Percentiles rank a stretch among this genome's conserved stretches.
Evolutionary conservation across 306 rosid species (phyloP).

Genomic region (Abrus precatorius): DNA sequence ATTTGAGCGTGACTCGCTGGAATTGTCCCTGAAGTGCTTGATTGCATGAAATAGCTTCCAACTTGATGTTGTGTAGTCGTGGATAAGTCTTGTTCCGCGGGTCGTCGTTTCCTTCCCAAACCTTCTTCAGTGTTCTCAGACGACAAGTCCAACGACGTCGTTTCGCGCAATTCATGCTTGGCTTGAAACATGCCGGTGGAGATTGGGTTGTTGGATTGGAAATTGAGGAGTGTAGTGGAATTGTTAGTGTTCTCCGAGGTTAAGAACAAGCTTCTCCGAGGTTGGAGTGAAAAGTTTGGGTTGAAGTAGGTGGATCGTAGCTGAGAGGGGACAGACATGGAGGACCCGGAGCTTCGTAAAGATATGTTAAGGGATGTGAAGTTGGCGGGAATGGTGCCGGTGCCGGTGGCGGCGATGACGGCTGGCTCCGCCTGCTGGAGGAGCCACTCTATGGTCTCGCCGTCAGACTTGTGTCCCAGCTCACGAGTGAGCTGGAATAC

Average conservation of each 20-base stretch:
- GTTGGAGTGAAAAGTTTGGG: constrained; percentile 74
- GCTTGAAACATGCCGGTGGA: constrained; percentile 65
- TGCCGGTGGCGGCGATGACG: constrained; percentile 92
- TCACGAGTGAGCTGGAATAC: constrained; percentile 67
- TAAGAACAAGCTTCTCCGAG: constrained; percentile 56
- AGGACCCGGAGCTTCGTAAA: constrained; percentile 85
- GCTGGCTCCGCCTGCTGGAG: constrained; percentile 94
- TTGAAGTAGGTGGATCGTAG: constrained; percentile 81
- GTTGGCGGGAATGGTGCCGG: constrained; percentile 94
- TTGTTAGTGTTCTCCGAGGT: constrained; percentile 58
- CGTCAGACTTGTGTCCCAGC: constrained; percentile 50
- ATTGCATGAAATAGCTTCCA: constrained; percentile 77
- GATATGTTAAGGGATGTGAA: constrained; percentile 62
- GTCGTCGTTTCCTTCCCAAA: constrained; percentile 66
- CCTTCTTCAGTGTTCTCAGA: constrained; percentile 52
- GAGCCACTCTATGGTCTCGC: constrained; percentile 62
- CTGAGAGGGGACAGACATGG: constrained; percentile 80
- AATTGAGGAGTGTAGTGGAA: constrained; percentile 62
- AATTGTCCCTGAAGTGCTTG: constrained; percentile 62
- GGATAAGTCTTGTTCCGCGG: constrained; percentile 59
- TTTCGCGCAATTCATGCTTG: constrained; percentile 67
- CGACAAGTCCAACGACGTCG: not conserved
- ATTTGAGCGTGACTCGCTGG: constrained; percentile 77
- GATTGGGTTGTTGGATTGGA: constrained; percentile 62
- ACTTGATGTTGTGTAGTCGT: constrained; percentile 60